Percentiles rank a stretch among this genome's conserved stretches.
These are phyloP conservation scores for Paulownia fortunei DNA, from an alignment of 257 asterid genomes.

Conservation along the genomic window DNA sequence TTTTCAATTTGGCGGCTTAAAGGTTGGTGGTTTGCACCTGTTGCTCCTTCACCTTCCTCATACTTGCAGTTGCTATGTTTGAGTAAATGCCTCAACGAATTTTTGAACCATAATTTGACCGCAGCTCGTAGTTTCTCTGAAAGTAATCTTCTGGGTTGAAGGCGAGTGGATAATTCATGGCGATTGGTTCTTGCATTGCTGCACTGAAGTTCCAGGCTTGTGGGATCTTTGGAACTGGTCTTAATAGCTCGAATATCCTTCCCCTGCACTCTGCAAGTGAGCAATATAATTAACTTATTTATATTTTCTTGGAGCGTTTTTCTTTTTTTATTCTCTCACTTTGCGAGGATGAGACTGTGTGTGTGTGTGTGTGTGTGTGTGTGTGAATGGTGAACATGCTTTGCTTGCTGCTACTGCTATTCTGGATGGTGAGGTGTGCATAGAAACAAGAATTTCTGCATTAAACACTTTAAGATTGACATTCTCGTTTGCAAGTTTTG, in stretches of 20 bases:
- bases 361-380: not conserved
- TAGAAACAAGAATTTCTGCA: not conserved
- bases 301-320: not conserved
- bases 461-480: not conserved
- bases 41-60: no score
- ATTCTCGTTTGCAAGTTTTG: not conserved
- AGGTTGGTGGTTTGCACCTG: no score
- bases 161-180: constrained; percentile 35
- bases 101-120: not conserved
- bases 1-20: not conserved
- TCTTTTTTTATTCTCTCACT: not conserved
- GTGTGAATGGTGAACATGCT: not conserved
- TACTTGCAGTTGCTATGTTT: constrained; percentile 42
- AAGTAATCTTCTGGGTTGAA: constrained; percentile 23
- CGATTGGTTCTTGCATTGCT: constrained; percentile 39
- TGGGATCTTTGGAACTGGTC: constrained; percentile 55
- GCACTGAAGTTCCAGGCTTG: constrained; percentile 46
- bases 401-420: not conserved
- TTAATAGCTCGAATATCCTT: constrained; percentile 33
- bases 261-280: constrained; percentile 46
- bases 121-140: not conserved
- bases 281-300: constrained; percentile 8
- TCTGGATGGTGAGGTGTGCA: not conserved
- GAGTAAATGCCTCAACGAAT: constrained; percentile 52
- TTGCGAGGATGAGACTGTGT: not conserved